phyloP scores from a whole-genome alignment of 176 grass and related monocot genomes.

The Chrysopogon serrulatus region DNA sequence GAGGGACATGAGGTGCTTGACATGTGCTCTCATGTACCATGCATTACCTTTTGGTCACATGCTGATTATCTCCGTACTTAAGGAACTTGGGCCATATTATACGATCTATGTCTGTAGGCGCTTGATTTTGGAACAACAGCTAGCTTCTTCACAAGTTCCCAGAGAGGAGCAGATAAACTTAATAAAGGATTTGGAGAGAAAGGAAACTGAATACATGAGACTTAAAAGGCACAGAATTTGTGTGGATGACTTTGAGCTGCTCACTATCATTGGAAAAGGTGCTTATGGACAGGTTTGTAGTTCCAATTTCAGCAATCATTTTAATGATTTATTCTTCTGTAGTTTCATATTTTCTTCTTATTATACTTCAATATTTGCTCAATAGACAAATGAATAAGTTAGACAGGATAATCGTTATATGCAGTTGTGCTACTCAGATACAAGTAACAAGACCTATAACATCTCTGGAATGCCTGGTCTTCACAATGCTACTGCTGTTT shows the following conservation, averaged over 20 bases:
- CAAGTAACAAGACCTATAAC: not conserved
- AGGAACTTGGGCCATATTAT: not conserved
- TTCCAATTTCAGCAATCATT: constrained; percentile 11
- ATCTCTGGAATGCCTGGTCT: not conserved
- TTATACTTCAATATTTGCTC: not conserved
- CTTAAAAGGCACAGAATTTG: constrained; percentile 62
- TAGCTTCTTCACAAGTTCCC: constrained; percentile 53
- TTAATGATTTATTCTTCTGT: not conserved
- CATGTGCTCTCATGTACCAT: not conserved
- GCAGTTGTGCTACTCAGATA: not conserved
- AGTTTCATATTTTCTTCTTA: not conserved
- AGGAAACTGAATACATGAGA: constrained; percentile 76
- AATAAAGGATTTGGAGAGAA: constrained; percentile 70
- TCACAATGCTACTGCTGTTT: not conserved
- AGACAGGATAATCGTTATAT: not conserved
- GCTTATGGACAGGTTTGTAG: constrained; percentile 60
- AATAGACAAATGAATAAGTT: constrained; percentile 10
- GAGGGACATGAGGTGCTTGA: not conserved
- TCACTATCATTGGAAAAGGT: constrained; percentile 68
- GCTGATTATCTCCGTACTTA: not conserved
- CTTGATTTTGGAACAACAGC: constrained; percentile 51
- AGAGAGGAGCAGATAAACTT: constrained; percentile 61
- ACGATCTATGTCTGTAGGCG: constrained; percentile 36
- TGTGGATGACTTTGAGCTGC: constrained; percentile 61
- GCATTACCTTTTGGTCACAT: not conserved